Evolutionary conservation across 2,329 filamentous ascomycete species (phyloP), one percentile per base, ranked within the genome.

Genomic region (Aureobasidium sp.): DNA sequence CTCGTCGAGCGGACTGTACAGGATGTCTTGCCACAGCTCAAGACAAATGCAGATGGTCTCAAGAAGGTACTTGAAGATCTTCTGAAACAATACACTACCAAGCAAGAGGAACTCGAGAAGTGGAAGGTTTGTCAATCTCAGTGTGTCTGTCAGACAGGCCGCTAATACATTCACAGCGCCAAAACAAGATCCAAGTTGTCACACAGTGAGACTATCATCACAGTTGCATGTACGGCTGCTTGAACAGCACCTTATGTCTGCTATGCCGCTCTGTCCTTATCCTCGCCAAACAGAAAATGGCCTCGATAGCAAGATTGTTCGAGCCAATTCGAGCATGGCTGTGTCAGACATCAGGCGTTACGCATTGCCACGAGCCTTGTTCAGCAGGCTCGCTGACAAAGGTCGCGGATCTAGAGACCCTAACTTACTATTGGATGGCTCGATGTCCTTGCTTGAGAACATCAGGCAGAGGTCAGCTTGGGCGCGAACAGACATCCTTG

Each of bases 41-140:
- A 91, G 78, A 97, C 91, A 25, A 97, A 99, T 73, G 89, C 91
- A 29, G 93, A 97, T 65, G 93, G 94, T 1, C 74, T 99, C 72
- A 94, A 89, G 77, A 95, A 96, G 77, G 91, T 97, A 34, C 80
- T 97, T 61, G 92, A 97, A 66, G 93, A 97, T 73, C 78, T 99
- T 66, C 84, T 97, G 67, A 97, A 96, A 82, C 91, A 96, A 77
- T 97, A 97, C 81, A 96, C 96, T 80, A 78, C 81, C 34, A 96
- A 96, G 77, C 92, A 99, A 75, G 86, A 91, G 45, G 94, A 99
- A 72, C 84, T 99, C 81, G 93, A 99, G 74, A 92, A 88, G 75
- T 99, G 94, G 94, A 99, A 99, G 90, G 93, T 95, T 78, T 62
- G 85, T 72, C 10, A 32, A 59, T 13, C 7, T 13, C 29, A 14